Evolutionary conservation across 306 rosid species (phyloP), one percentile per base, ranked within the genome.

Genomic region (Castanea sativa): DNA sequence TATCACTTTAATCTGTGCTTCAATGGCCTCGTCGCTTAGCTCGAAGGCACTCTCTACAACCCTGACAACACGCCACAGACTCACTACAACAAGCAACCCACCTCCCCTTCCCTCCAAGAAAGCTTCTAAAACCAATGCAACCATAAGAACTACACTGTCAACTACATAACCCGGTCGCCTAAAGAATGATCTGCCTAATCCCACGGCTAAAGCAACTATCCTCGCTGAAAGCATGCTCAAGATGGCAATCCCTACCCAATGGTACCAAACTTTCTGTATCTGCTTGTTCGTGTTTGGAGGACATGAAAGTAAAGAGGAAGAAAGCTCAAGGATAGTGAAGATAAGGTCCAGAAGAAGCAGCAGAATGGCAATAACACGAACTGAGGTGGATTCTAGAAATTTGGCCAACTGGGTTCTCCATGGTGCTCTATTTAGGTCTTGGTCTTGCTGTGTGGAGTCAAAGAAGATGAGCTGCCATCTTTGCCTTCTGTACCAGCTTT

Each of bases 21-120:
- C 93, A 86, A 91, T 91, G 71, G 92, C 93, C 25, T 86, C 97
- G 52, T 90, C 98, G 20, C 97, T 89, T 23, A 91, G 64, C 90
- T 89, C 97, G 56, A 93, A 90, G 0, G 88, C 91, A 76, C 90
- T 89, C 82, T 93, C 98, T 19, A 91, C 83, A 11, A 93, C 86
- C 82, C 97, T 86, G 49, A 91, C 83, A 19, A 93, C 85, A 10
- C 98, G 88, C 95, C 98, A 93, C 73, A 93, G 83, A 74, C 94
- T 91, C 78, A 85, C 94, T 38, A 90, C 79, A 35, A 86, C 81
- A 71, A 93, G 81, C 65, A 91, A 70, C 38, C 97, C 93, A 7
- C 98, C 95, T 13, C 97, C 97, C 52, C 78, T 79, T 55, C 83
- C 68, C 79, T 81, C 91, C 41, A 90, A 16, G 51, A 86, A 75